Evolutionary conservation across 1,284 basidiomycete species (phyloP).

Genomic region (Irpex sp.): DNA sequence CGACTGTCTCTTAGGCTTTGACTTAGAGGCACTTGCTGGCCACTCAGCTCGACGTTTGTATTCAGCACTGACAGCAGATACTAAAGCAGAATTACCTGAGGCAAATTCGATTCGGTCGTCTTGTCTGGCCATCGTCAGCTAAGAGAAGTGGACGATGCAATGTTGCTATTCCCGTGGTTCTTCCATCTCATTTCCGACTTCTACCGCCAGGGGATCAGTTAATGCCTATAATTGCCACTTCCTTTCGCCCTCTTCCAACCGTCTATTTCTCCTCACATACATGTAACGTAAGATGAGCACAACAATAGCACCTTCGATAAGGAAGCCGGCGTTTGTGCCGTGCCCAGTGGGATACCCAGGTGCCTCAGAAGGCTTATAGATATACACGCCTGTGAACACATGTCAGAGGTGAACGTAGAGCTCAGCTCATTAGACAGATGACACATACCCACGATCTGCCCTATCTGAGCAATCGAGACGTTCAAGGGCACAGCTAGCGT

Average conservation of each 20-base stretch:
- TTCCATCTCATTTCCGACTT: neutral
- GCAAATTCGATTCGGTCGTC: too few species aligned
- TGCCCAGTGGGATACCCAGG: constrained; percentile 34
- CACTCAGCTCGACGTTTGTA: too few species aligned
- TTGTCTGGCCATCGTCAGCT: too few species aligned
- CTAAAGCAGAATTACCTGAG: too few species aligned
- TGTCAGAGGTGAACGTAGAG: constrained; percentile 14
- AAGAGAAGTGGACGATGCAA: neutral
- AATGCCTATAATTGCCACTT: constrained; percentile 16
- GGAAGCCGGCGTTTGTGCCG: constrained; percentile 33
- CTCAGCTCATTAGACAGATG: neutral
- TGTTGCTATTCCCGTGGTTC: neutral
- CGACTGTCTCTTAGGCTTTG: too few species aligned
- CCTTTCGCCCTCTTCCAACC: constrained; percentile 12
- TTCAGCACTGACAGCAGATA: too few species aligned
- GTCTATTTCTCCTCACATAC: constrained; percentile 19
- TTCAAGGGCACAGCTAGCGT: constrained; percentile 35
- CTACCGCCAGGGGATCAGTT: neutral
- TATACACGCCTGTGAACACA: constrained; percentile 32
- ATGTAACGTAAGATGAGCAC: constrained; percentile 18
- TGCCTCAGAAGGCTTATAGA: constrained; percentile 33
- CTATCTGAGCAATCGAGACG: constrained; percentile 32
- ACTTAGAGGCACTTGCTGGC: too few species aligned
- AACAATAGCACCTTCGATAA: constrained; percentile 22
- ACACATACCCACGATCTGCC: constrained; percentile 30